phyloP scores from a whole-genome alignment of 208 protist species.

The Phytomonas serpens region DNA sequence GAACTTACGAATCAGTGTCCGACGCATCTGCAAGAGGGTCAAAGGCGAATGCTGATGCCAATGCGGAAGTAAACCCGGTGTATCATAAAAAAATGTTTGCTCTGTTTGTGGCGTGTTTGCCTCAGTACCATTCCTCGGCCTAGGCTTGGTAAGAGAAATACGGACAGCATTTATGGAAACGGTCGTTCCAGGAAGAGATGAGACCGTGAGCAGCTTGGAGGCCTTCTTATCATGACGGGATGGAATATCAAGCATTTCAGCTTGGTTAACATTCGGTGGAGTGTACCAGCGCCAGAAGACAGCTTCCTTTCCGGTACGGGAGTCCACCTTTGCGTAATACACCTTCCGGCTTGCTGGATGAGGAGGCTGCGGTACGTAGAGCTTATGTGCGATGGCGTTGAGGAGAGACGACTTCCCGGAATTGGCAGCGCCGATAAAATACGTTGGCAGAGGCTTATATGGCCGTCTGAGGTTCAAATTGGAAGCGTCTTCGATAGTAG shows the following conservation, averaged over 20 bases:
- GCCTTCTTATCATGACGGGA: constrained; percentile 80
- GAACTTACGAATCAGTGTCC: constrained; percentile 80
- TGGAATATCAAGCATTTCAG: constrained; percentile 84
- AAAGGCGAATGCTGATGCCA: constrained; percentile 78
- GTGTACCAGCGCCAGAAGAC: constrained; percentile 89
- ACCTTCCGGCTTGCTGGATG: constrained; percentile 84
- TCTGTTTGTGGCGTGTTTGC: constrained; percentile 4
- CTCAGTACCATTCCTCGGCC: constrained; percentile 11
- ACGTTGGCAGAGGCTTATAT: constrained; percentile 68
- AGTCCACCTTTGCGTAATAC: constrained; percentile 70
- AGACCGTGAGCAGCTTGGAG: constrained; percentile 86
- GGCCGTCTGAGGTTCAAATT: constrained; percentile 78
- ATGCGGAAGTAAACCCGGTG: constrained; percentile 80
- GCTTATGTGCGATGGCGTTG: constrained; percentile 81
- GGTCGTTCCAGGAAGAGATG: constrained; percentile 83
- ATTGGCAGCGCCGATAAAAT: constrained; percentile 86
- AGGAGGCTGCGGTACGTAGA: constrained; percentile 79
- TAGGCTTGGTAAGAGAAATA: constrained; percentile 28
- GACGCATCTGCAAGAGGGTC: constrained; percentile 84
- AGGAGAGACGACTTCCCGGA: constrained; percentile 91
- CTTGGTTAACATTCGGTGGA: constrained; percentile 80
- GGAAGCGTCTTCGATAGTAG: constrained; percentile 54
- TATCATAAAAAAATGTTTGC: constrained; percentile 78
- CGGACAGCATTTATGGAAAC: constrained; percentile 75
- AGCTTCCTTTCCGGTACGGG: constrained; percentile 40